Conservation (phyloP, 2,329 filamentous ascomycete species). For the Colletotrichum noveboracense region DNA sequence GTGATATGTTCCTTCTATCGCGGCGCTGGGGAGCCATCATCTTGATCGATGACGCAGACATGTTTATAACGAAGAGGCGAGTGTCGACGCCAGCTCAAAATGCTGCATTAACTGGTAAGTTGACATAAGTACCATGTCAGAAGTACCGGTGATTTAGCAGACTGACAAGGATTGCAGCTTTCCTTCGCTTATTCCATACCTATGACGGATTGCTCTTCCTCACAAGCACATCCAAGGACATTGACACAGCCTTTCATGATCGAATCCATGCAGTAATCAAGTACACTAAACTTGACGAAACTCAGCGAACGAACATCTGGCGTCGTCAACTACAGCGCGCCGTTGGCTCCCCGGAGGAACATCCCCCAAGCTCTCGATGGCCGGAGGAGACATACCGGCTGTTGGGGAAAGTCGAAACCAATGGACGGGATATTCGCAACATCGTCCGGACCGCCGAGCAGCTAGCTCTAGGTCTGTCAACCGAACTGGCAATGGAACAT, state of each 20-base stretch:
- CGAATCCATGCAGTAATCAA: background rate
- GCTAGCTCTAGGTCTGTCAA: background rate
- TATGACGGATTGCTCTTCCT: background rate
- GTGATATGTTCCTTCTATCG: accelerated
- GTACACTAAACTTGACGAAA: accelerated
- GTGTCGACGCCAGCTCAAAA: accelerated
- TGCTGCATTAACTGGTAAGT: accelerated
- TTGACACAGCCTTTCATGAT: background rate
- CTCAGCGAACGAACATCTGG: background rate
- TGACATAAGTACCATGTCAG: accelerated
- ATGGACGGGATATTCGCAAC: background rate
- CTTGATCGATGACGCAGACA: background rate
- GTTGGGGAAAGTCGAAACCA: background rate
- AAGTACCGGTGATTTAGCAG: accelerated
- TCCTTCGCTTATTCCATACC: accelerated
- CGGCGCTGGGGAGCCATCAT: background rate
- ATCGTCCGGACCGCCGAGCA: background rate
- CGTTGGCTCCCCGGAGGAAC: accelerated
- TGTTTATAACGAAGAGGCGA: background rate
- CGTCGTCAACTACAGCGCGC: background rate
- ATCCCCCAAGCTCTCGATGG: background rate
- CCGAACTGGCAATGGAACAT: background rate
- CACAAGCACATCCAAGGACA: background rate
- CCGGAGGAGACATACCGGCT: background rate
- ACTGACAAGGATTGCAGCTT: background rate